Evolutionary conservation across 2,329 filamentous ascomycete species (phyloP), one percentile per base, ranked within the genome.

Genomic region (Myrmaecium sp.): DNA sequence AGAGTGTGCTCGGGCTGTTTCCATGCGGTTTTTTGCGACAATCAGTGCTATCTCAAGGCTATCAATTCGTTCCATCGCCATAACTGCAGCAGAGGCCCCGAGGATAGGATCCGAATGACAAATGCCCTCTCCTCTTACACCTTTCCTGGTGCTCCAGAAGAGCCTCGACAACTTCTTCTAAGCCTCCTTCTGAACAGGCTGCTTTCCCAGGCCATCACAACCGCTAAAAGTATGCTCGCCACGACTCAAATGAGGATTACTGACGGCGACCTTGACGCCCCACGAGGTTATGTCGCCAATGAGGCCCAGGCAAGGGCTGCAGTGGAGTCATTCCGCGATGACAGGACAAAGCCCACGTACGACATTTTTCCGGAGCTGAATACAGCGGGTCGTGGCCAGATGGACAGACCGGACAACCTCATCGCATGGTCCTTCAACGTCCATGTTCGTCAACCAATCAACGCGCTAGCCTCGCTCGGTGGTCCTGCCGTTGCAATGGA

Each of bases 341-440:
- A n/a, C n/a, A n/a, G n/a, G n/a, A n/a, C n/a, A n/a, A n/a, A n/a
- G n/a, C n/a, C n/a, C n/a, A n/a, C n/a, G n/a, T n/a, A n/a, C n/a
- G n/a, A n/a, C n/a, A n/a, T n/a, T n/a, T n/a, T n/a, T n/a, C n/a
- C n/a, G n/a, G n/a, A n/a, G n/a, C n/a, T n/a, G n/a, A n/a, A n/a
- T n/a, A n/a, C n/a, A n/a, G n/a, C n/a, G n/a, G n/a, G n/a, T n/a
- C n/a, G n/a, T n/a, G n/a, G n/a, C n/a, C n/a, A n/a, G n/a, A n/a
- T n/a, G n/a, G n/a, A n/a, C n/a, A n/a, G n/a, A n/a, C n/a, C n/a
- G n/a, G 14, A 11, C 10, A 26, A 13, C 17, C 7, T 30, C 9
- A 23, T 30, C 15, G 16, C 27, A 4, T 37, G 36, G 36, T 39
- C 36, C 6, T 39, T 26, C 24, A 11, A 29, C 26, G 18, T 22